Conservation (phyloP, 768 basidiomycete genomes). For the Floccularia luteovirens region DNA sequence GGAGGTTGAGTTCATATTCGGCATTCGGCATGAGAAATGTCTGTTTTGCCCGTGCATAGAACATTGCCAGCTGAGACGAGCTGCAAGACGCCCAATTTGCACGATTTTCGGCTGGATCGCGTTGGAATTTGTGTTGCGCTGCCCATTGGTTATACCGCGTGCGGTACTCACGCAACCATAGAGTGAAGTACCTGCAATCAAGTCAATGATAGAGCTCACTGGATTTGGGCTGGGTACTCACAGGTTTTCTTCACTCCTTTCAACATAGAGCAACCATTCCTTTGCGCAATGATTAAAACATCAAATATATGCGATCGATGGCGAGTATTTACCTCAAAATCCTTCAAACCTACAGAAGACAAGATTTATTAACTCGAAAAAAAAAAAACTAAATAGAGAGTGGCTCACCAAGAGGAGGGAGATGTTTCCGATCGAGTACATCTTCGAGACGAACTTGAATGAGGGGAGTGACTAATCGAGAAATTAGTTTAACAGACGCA, state of each 20-base stretch:
- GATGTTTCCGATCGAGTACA: conserved; percentile 66
- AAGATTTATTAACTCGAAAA: conserved; percentile 2
- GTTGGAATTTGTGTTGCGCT: conserved; percentile 23
- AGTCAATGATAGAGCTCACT: conserved; percentile 7
- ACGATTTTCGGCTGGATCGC: conserved; percentile 20
- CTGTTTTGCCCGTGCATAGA: conserved; percentile 73
- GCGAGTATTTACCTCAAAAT: conserved; percentile 42
- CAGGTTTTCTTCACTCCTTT: conserved; percentile 70
- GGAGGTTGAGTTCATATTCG: conserved; percentile 64
- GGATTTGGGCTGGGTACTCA: conserved; percentile 20
- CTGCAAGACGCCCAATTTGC: conserved; percentile 32
- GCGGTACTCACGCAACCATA: conserved; percentile 76
- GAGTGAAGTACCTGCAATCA: conserved; percentile 56
- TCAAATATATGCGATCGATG: not conserved
- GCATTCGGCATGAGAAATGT: conserved; percentile 74
- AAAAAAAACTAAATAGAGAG: not conserved
- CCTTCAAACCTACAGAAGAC: conserved; percentile 60
- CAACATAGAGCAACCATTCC: conserved; percentile 79
- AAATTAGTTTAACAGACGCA: conserved; percentile 1
- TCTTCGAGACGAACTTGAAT: conserved; percentile 67
- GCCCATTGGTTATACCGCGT: conserved; percentile 36
- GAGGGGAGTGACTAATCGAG: conserved; percentile 46
- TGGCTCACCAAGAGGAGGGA: conserved; percentile 61
- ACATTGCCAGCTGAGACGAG: conserved; percentile 56
- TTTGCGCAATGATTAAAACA: conserved; percentile 18